Conservation (phyloP, 1,139 yeast species). For the Magnusiomyces magnusii region DNA sequence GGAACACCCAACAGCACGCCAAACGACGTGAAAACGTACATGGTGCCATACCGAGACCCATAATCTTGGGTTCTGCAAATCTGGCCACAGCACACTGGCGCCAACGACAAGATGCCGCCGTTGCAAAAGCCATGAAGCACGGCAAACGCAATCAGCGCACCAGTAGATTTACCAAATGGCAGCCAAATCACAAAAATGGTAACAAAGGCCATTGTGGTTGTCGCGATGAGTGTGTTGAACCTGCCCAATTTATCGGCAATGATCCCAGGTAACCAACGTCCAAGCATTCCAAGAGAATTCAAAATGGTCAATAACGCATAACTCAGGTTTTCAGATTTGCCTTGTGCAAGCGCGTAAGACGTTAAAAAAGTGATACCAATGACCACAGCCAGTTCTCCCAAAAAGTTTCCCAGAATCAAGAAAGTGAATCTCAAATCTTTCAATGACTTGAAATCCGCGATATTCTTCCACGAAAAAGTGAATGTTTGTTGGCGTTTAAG, state of each 20-base stretch:
- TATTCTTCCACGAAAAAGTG: background rate
- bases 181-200: slow-evolving; percentile 27
- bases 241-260: slow-evolving; percentile 43
- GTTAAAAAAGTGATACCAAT: slow-evolving; percentile 48
- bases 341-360: slow-evolving; percentile 49
- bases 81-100: slow-evolving; percentile 46
- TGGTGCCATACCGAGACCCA: slow-evolving; percentile 44
- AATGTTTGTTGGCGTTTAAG: background rate
- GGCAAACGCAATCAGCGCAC: slow-evolving; percentile 42
- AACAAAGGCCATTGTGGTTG: slow-evolving; percentile 24
- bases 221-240: slow-evolving; percentile 37
- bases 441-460: slow-evolving; percentile 31
- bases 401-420: slow-evolving; percentile 39
- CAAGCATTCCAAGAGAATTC: slow-evolving; percentile 43
- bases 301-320: slow-evolving; percentile 43
- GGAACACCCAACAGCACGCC: slow-evolving; percentile 45
- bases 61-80: slow-evolving; percentile 43
- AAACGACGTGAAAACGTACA: slow-evolving; percentile 40
- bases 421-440: slow-evolving; percentile 37
- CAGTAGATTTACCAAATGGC: slow-evolving; percentile 35
- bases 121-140: slow-evolving; percentile 45
- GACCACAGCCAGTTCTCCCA: slow-evolving; percentile 52
- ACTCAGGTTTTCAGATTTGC: slow-evolving; percentile 45
- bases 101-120: slow-evolving; percentile 42
- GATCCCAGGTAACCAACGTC: slow-evolving; percentile 44